Evolutionary conservation across 345 rosid genomes (phyloP).

Genomic region (Eucalyptus fibrosa): DNA sequence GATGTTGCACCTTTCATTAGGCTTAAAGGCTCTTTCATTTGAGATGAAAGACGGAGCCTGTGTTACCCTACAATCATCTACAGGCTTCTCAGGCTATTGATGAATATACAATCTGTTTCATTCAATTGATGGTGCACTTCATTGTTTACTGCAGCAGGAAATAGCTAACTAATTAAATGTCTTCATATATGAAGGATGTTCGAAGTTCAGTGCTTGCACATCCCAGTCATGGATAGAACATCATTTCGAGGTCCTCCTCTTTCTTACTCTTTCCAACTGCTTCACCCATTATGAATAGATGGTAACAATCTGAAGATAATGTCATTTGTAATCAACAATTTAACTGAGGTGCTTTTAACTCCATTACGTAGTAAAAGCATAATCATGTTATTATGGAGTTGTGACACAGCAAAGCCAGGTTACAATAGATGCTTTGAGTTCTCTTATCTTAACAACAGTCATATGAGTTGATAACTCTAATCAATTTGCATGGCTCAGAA

Average conservation of each 20-base stretch:
- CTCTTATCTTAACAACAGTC: not conserved
- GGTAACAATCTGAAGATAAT: not conserved
- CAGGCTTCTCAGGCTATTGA: not conserved
- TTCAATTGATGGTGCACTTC: not conserved
- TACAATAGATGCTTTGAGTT: not conserved
- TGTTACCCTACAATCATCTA: not conserved
- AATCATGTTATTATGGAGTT: not conserved
- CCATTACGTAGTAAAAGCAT: not conserved
- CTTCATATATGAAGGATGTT: conserved; percentile 33
- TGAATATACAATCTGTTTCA: not conserved
- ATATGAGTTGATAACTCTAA: not conserved
- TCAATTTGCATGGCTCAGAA: conserved; percentile 16
- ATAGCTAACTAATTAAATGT: not conserved
- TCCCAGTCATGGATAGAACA: conserved; percentile 61
- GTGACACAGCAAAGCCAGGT: not conserved
- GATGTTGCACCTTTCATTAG: not conserved
- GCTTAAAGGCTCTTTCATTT: not conserved
- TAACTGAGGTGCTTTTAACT: not conserved
- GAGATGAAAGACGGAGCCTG: not conserved
- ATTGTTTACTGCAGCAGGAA: not conserved
- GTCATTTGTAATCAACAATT: not conserved
- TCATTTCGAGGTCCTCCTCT: conserved; percentile 33
- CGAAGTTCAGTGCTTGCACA: conserved; percentile 67
- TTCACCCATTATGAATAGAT: not conserved
- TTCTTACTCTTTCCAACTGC: not conserved